These are phyloP conservation scores for Parastagonospora avenae DNA, from an alignment of 2,329 filamentous ascomycete genomes.

Conservation along the genomic window DNA sequence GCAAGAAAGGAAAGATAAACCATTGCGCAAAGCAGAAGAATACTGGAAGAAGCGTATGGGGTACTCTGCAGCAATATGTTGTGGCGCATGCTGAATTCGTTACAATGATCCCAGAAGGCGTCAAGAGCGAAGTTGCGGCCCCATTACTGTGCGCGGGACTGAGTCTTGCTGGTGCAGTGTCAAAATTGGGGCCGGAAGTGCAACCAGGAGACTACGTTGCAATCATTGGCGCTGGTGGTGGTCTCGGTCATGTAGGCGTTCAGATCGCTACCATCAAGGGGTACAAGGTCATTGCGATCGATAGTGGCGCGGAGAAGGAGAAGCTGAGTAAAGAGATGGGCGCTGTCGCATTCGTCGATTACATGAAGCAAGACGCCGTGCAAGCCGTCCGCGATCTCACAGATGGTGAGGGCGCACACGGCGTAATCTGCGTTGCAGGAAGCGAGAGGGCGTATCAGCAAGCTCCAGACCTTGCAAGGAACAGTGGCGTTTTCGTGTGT, in stretches of 20 bases:
- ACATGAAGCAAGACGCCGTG: constrained; percentile 59
- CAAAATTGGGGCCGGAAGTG: constrained; percentile 78
- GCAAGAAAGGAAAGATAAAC: constrained; percentile 45
- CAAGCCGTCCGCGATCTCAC: constrained; percentile 48
- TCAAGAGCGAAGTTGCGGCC: constrained; percentile 44
- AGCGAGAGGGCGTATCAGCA: constrained; percentile 52
- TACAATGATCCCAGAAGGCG: constrained; percentile 41
- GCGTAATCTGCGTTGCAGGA: constrained; percentile 55
- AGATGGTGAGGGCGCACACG: constrained; percentile 52
- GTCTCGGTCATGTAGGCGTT: constrained; percentile 76
- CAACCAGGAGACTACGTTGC: constrained; percentile 76
- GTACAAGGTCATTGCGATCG: constrained; percentile 79
- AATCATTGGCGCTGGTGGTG: constrained; percentile 83
- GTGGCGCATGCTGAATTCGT: constrained; percentile 42
- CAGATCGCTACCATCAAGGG: constrained; percentile 89
- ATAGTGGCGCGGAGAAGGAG: constrained; percentile 80
- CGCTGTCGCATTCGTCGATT: constrained; percentile 77
- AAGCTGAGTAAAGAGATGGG: constrained; percentile 72
- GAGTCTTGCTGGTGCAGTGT: constrained; percentile 78
- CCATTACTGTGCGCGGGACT: constrained; percentile 44
- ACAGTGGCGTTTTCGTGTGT: constrained; percentile 55
- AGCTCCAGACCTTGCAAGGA: constrained; percentile 51
- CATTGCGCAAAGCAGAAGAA: constrained; percentile 52
- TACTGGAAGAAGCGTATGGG: constrained; percentile 46
- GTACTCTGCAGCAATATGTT: constrained; percentile 44